Base-by-base conservation (phyloP, 371 early-diverging fungal species). In the Neoconidiobolus thromboides region DNA sequence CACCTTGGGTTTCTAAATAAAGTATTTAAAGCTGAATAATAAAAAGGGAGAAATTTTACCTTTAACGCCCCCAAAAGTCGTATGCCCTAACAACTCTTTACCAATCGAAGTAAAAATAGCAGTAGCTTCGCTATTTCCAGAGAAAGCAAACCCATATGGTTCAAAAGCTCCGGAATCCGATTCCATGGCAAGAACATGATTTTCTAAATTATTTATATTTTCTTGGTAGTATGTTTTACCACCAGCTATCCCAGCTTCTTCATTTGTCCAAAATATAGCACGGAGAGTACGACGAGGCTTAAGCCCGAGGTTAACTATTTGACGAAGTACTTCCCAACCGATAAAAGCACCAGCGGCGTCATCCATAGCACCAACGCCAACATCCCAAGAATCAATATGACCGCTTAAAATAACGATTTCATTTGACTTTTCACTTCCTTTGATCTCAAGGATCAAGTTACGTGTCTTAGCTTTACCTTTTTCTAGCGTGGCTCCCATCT, bases 321-420 rank as follows among this genome's bases (percentile, higher is more conserved):
- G 68, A 0, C 77, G 72, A 15, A 74, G 39, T 0, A 75, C 70
- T 58, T 76, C 77, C 74, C 75, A 78, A 0, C 71, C 71, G 53
- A 72, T 62, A 43, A 78, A 78, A 49, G 71, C 69, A 14, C 77
- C 79, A 2, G 70, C 75, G 40, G 73, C 79, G 62, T 79, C 68
- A 48, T 78, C 78, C 46, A 72, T 67, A 0, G 76, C 77, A 1
- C 78, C 78, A 7, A 68, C 70, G 4, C 79, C 79, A 6, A 75
- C 68, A 52, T 79, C 79, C 78, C 78, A 79, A 6, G 74, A 73
- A 61, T 78, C 78, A 62, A 79, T 73, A 61, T 77, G 78, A 3
- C 79, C 79, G 60, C 79, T 73, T 41, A 79, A 51, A 10, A 76
- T 68, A 10, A 79, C 69, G 1, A 77, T 64, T 54, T 78, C 75